Evolutionary conservation across 352 stramenopile species (phyloP).

Genomic region (Albugo candida): DNA sequence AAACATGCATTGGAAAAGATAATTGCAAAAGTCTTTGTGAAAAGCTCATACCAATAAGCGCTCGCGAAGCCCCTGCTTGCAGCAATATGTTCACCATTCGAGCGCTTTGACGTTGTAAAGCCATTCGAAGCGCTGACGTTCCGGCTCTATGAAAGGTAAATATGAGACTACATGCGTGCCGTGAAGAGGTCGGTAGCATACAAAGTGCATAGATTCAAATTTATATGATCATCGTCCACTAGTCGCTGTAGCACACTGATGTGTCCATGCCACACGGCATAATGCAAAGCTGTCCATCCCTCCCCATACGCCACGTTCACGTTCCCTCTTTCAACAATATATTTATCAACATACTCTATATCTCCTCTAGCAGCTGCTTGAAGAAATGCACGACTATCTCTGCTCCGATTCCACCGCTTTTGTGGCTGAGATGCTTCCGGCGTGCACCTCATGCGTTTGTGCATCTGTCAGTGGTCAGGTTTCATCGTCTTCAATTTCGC

Average conservation of each 20-base stretch:
- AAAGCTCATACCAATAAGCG: conserved; percentile 17
- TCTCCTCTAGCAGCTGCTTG: conserved; percentile 26
- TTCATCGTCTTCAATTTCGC: neutral
- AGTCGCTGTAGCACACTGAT: conserved; percentile 21
- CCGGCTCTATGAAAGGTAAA: conserved; percentile 16
- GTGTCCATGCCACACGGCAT: conserved; percentile 31
- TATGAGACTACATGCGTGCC: neutral
- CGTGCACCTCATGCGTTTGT: neutral
- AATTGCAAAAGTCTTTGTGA: neutral
- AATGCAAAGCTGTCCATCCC: conserved; percentile 48
- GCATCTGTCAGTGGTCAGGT: neutral
- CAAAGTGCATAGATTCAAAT: conserved; percentile 42
- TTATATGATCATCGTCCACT: conserved; percentile 12
- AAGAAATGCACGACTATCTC: conserved; percentile 17
- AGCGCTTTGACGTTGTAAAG: conserved; percentile 25
- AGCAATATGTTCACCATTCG: conserved; percentile 21
- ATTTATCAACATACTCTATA: conserved; percentile 16
- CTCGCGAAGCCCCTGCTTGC: conserved; percentile 25
- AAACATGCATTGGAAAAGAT: neutral
- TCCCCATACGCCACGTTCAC: conserved; percentile 40
- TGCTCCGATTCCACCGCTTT: neutral
- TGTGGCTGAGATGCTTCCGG: neutral
- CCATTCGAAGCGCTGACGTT: conserved; percentile 34
- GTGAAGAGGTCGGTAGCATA: conserved; percentile 9
- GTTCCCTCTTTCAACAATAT: conserved; percentile 14